Evolutionary conservation across 352 stramenopile species (phyloP), one percentile per base, ranked within the genome.

Genomic region (Phytophthora podocarpi): DNA sequence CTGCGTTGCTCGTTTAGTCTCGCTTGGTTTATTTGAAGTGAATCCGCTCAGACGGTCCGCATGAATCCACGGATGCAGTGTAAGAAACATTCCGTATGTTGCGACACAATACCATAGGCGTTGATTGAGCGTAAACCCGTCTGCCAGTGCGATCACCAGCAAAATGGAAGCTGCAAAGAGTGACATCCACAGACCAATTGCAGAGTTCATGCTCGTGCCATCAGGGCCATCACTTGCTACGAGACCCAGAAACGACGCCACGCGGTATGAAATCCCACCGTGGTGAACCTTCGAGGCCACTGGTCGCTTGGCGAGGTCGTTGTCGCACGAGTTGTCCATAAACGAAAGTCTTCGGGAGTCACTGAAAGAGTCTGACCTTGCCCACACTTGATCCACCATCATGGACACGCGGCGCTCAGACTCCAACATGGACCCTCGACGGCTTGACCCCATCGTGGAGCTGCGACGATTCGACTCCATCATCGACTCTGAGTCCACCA

Each of bases 141-240:
- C 70, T 12, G 71, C 58, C 11, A 89, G 49, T 42, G 64, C 66
- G 20, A 81, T 74, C 16, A 74, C 67, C 2, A 87, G 50, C 30
- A 89, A 50, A 47, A 86, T 72, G 5, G 75, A 67, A 6, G 72
- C 80, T 1, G 68, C 59, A 45, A 86, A 82, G 30, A 87, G 61
- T 21, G 80, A 89, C 28, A 86, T 67, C 80, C 77, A 89, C 21
- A 87, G 42, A 18, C 78, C 66, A n/a, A 87, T 71, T 26, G 74
- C 71, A 34, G 66, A 58, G 39, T 76, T 74, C 21, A 77, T 63
- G 21, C 52, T 68, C 8, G 24, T 59, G 20, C 59, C 46, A 13
- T 49, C 55, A 26, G 53, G 28, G 15, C 51, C 43, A 12, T 67
- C 50, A 23, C 20, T 60, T 21, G 58, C 43, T 21, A 67, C 55